phyloP scores from a whole-genome alignment of 2,329 filamentous ascomycete genomes.

The Fusarium sp. region DNA sequence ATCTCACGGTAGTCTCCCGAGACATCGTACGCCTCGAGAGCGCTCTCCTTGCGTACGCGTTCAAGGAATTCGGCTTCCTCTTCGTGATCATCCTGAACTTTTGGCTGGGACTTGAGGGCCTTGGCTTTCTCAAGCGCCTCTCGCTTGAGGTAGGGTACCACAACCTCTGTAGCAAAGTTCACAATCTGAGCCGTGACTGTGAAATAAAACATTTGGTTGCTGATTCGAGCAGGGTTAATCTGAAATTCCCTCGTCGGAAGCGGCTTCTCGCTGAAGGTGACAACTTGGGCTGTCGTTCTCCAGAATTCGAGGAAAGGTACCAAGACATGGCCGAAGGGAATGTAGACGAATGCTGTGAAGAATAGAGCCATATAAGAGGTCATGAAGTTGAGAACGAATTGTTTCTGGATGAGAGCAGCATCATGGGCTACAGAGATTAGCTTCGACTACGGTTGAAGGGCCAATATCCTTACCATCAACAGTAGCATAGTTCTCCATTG shows the following conservation, averaged over 20 bases:
- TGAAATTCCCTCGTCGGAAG: conserved; percentile 73
- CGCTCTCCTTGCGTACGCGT: conserved; percentile 83
- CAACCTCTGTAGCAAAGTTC: conserved; percentile 83
- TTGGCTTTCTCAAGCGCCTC: conserved; percentile 81
- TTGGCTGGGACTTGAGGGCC: conserved; percentile 71
- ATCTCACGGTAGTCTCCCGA: conserved; percentile 92
- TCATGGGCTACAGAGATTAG: conserved; percentile 69
- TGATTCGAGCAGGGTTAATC: conserved; percentile 84
- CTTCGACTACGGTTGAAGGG: neutral
- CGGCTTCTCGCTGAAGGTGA: conserved; percentile 79
- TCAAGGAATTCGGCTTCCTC: conserved; percentile 84
- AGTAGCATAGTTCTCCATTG: conserved; percentile 93
- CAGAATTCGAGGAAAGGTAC: conserved; percentile 89
- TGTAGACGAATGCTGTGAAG: conserved; percentile 92
- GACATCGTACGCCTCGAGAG: conserved; percentile 87
- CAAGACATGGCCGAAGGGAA: conserved; percentile 86
- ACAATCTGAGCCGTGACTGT: conserved; percentile 94
- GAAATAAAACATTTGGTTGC: conserved; percentile 94
- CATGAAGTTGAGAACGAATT: conserved; percentile 96
- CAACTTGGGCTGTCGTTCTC: conserved; percentile 74
- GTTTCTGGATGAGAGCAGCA: conserved; percentile 86
- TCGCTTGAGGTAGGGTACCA: conserved; percentile 87
- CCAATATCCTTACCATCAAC: conserved; percentile 63
- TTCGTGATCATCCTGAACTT: conserved; percentile 66
- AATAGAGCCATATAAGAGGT: conserved; percentile 94